Evolutionary conservation across 768 basidiomycete genomes (phyloP), one percentile per base, ranked within the genome.

Genomic region (Podaxis pistillaris): DNA sequence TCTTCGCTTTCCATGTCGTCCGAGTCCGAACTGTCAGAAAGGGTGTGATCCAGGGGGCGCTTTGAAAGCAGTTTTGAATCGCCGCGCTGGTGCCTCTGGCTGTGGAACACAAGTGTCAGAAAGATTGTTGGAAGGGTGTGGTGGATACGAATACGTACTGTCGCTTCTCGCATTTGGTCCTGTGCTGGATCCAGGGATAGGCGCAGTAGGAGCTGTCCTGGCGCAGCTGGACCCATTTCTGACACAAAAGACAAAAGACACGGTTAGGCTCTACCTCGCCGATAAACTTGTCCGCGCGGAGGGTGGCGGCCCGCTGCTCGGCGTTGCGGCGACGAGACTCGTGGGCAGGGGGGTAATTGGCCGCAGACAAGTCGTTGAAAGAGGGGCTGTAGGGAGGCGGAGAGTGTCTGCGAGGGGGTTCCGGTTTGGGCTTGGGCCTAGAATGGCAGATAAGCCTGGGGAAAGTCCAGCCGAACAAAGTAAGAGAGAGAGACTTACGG

Each of bases 161-260:
- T 68, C 89, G 74, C n/a, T 84, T 82, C 50, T 90, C 71, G 76
- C 91, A 92, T 72, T 91, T 93, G 26, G 79, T 83, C 19, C 88
- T 83, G 72, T 93, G 91, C 74, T 90, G 88, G 62, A 86, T 70
- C 91, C 90, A 93, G 41, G 91, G 90, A 70, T 91, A 90, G 57
- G 90, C 88, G 66, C 90, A 93, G 71, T 88, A 93, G 9, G 85
- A 84, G 63, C 84, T 86, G 67, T 93, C 90, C 70, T 91, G 90
- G 46, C 91, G 73, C 19, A 93, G 79, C 72, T 92, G 91, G 1
- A 93, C 89, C 91, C 91, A 93, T 73, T 92, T 91, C 68, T 83
- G 79, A 70, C 91, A 93, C 1, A 92, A 72, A 2, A 79, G 78
- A 69, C 91, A 93, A 66, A 91, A 90, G 0, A 92, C 89, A 30